Conservation (phyloP, 192 early-diverging fungal species). For the Nowakowskiella sp. region DNA sequence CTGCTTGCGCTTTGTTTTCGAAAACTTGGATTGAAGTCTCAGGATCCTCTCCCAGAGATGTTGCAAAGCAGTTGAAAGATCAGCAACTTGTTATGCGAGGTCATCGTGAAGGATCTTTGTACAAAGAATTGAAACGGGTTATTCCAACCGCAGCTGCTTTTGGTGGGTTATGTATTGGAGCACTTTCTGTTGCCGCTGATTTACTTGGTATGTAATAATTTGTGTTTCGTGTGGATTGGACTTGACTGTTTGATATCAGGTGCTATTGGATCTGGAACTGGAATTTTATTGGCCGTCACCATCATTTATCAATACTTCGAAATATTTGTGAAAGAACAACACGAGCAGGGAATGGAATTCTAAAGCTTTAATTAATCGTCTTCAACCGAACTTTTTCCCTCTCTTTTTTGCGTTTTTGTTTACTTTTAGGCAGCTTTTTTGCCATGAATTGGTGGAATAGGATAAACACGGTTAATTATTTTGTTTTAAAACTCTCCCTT, state of each 20-base stretch:
- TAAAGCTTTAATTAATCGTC: constrained; percentile 1
- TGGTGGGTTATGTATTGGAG: constrained; percentile 80
- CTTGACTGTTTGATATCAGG: constrained; percentile 22
- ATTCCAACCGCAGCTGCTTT: constrained; percentile 83
- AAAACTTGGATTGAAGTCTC: constrained; percentile 90
- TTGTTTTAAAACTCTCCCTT: too few species aligned
- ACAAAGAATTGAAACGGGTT: constrained; percentile 92
- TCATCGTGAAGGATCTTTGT: constrained; percentile 82
- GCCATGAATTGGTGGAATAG: background rate
- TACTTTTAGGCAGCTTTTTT: constrained; percentile 5
- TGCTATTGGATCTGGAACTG: constrained; percentile 88
- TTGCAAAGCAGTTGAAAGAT: constrained; percentile 83
- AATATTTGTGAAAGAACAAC: constrained; percentile 74
- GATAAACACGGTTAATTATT: too few species aligned
- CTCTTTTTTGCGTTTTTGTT: constrained; percentile 1
- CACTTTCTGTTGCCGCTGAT: constrained; percentile 83
- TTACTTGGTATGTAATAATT: constrained; percentile 48
- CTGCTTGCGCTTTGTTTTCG: constrained; percentile 76
- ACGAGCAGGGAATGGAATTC: constrained; percentile 21
- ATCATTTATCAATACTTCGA: constrained; percentile 93
- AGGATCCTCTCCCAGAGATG: constrained; percentile 86
- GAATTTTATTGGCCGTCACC: constrained; percentile 81
- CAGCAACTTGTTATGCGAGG: constrained; percentile 85
- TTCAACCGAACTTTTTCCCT: too few species aligned
- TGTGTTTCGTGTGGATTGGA: background rate